Conservation (phyloP, 169 alveolate genomes). For the Besnoitia besnoiti region DNA sequence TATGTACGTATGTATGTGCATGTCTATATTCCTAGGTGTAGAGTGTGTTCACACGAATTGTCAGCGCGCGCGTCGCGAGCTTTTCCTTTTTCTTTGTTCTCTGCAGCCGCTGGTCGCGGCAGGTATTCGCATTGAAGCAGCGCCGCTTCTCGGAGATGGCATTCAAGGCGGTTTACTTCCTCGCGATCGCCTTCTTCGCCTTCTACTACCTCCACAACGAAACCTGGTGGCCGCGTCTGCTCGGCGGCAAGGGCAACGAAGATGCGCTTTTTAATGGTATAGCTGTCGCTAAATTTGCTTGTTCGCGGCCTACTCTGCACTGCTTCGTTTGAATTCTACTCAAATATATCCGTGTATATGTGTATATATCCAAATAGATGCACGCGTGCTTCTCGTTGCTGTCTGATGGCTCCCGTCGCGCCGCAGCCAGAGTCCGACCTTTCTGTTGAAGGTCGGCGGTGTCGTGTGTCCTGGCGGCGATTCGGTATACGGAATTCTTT, state of each 20-base stretch:
- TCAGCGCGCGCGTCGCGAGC: not conserved
- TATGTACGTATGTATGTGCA: no score
- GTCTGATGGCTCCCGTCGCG: no score
- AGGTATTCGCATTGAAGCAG: conserved; percentile 58
- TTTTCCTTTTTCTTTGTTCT: not conserved
- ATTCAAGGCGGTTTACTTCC: conserved; percentile 55
- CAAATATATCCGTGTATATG: not conserved
- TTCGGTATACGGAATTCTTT: no score
- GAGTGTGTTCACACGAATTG: not conserved
- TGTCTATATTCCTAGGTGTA: not conserved
- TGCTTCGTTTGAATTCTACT: no score
- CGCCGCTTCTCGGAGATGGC: conserved; percentile 64
- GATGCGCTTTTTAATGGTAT: conserved; percentile 57
- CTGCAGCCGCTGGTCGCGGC: conserved; percentile 69
- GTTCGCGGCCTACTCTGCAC: not conserved
- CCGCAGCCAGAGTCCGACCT: no score
- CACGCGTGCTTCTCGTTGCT: not conserved
- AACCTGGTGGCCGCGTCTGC: conserved; percentile 68
- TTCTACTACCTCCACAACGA: conserved; percentile 53
- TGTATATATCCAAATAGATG: no score
- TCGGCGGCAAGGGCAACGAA: conserved; percentile 67
- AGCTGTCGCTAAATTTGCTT: no score
- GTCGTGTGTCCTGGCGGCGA: no score
- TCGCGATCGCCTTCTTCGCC: conserved; percentile 38
- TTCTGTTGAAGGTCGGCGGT: no score